A percentile compares a stretch with the other conserved stretches of the same genome.
phyloP scores from a whole-genome alignment of 495 filamentous ascomycete species.

The Daldinia concentrica region DNA sequence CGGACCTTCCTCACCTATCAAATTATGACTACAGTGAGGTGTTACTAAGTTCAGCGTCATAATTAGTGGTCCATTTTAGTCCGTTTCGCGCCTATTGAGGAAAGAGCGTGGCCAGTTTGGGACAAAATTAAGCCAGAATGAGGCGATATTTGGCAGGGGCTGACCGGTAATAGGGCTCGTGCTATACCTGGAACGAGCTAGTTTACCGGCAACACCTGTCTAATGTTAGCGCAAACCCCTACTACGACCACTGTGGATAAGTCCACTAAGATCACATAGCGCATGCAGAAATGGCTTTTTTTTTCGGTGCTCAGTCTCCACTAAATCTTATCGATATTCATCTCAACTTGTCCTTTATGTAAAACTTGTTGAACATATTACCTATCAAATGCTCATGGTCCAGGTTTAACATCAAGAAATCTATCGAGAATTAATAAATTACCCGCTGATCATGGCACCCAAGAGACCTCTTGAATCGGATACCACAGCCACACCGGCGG shows the following conservation, averaged over 20 bases:
- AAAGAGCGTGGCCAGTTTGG: slow-evolving; percentile 22
- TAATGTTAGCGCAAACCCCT: not conserved
- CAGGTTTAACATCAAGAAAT: not conserved
- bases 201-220: not conserved
- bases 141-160: slow-evolving; percentile 32
- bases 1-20: slow-evolving; percentile 36
- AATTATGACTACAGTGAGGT: slow-evolving; percentile 26
- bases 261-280: slow-evolving; percentile 6
- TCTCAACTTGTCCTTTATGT: not conserved
- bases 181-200: slow-evolving; percentile 23
- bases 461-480: slow-evolving; percentile 67
- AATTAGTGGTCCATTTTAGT: slow-evolving; percentile 34
- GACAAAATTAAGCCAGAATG: not conserved
- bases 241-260: not conserved
- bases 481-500: slow-evolving; percentile 47
- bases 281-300: not conserved
- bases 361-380: not conserved
- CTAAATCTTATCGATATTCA: not conserved
- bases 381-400: not conserved
- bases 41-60: slow-evolving; percentile 40
- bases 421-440: not conserved
- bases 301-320: not conserved
- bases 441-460: slow-evolving; percentile 62
- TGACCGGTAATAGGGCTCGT: slow-evolving; percentile 8
- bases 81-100: slow-evolving; percentile 22